Evolutionary conservation across 441 rosid genomes (phyloP), one percentile per base, ranked within the genome.

Genomic region (Bocquillonia castaneifolia): DNA sequence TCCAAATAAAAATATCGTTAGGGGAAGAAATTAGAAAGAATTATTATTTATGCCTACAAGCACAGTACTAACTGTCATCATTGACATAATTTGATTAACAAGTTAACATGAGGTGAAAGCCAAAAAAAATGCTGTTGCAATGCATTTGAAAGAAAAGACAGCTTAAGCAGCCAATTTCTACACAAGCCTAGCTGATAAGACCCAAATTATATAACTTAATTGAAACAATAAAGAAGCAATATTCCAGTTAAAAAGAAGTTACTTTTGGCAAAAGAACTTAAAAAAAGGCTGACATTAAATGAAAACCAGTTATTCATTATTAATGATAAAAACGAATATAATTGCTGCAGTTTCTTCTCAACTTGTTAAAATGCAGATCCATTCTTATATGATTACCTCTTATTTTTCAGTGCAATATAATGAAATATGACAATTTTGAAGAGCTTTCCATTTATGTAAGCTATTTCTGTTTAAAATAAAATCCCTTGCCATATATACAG

Each of bases 1-100:
- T 77, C 72, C 64, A 72, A 73, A 71, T 10, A 79, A 70, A n/a
- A 64, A 12, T 17, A 64, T 40, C 67, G 45, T 40, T 10, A 31
- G 15, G 29, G 29, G 10, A 37, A 25, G 39, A 52, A 61, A 3
- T 14, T 26, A 10, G 3, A 29, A 55, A 28, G 14, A 6, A 29
- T 23, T 22, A 48, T 25, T 10, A 10, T 32, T 14, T 23, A 5
- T 29, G 42, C 2, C 14, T 4, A 25, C 26, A 62, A 45, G 63
- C 22, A 62, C 54, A n/a, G 64, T 10, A 66, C n/a, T 31, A 18
- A 48, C 17, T 37, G 66, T 25, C 9, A 54, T 28, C 29, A 44
- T 31, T 28, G 31, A 29, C 20, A 9, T 44, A 57, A 59, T 44
- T 29, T 13, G 20, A 22, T 56, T 28, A 23, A 57, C n/a, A 67